Evolutionary conservation across 345 rosid species (phyloP).

Genomic region (Euphorbia tirucalli): DNA sequence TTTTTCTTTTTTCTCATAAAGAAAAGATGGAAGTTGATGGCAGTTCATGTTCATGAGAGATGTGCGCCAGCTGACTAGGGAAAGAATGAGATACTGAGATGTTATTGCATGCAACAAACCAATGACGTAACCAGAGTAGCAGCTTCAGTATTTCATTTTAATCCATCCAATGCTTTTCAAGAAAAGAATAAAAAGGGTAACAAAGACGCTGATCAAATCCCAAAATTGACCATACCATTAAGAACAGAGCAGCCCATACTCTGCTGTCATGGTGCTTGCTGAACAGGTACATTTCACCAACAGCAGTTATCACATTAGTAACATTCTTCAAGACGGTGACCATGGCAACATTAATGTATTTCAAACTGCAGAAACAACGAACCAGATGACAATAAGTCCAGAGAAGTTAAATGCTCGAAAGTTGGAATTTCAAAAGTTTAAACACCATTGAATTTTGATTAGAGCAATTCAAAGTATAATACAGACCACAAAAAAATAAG

Average conservation of each 20-base stretch:
- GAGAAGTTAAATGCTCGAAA: neutral
- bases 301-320: constrained; percentile 91
- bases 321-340: constrained; percentile 97
- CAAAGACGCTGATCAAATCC: neutral
- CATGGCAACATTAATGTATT: constrained; percentile 98
- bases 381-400: constrained; percentile 10
- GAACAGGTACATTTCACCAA: constrained; percentile 97
- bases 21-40: neutral
- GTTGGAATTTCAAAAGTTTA: neutral
- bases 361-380: constrained; percentile 61
- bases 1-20: neutral
- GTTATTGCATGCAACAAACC: neutral
- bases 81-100: neutral
- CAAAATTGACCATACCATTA: constrained; percentile 63
- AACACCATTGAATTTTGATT: neutral
- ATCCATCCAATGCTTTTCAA: neutral
- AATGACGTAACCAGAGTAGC: constrained; percentile 2
- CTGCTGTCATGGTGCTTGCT: constrained; percentile 83
- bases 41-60: neutral
- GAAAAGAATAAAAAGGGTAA: neutral
- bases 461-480: neutral
- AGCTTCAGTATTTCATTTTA: constrained; percentile 6
- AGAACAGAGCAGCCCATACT: constrained; percentile 94
- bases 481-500: constrained; percentile 1
- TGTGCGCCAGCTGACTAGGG: neutral